Evolutionary conservation across 2,329 filamentous ascomycete species (phyloP), one percentile per base, ranked within the genome.

Genomic region (Aspergillus ruber): DNA sequence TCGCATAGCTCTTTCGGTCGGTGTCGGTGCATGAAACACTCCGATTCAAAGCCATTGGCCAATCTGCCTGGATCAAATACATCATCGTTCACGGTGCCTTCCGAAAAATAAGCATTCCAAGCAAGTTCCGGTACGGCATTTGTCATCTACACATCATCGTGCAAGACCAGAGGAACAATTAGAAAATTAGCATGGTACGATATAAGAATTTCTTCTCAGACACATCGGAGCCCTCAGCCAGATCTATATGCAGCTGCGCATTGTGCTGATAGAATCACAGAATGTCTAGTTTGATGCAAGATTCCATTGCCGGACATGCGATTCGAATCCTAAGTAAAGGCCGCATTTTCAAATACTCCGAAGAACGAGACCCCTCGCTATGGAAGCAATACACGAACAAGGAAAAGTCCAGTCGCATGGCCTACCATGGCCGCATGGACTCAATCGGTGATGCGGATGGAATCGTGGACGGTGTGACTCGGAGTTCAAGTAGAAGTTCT

Each of bases 351-450:
- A 62, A 62, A 27, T 77, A 74, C 48, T 59, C 67, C 3, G 40
- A 42, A 3, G 75, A 78, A 53, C 75, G 80, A 42, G 71, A 81
- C 51, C 65, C 71, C 0, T 65, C 66, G 3, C 52, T 78, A 48
- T 79, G 74, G 69, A 72, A 72, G 47, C 65, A 66, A 52, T 79
- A 73, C 49, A 60, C 79, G 47, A 69, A 76, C 50, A 62, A 67
- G 40, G 72, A 77, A 49, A 78, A 77, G 52, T 77, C 75, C 2
- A 69, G 61, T 9, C 67, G 74, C 46, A 66, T 75, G 47, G 74
- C 74, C 1, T 67, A 73, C 29, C 23, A n/a, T 7, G 47, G 47
- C 21, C 47, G 39, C 13, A 21, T 33, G 13, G 69, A 75, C 52
- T 74, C 74, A 36, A 55, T 67, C 40, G 64, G 65, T 0, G 60